Evolutionary conservation across 2,329 filamentous ascomycete species (phyloP).

Genomic region (Amphichorda felina): DNA sequence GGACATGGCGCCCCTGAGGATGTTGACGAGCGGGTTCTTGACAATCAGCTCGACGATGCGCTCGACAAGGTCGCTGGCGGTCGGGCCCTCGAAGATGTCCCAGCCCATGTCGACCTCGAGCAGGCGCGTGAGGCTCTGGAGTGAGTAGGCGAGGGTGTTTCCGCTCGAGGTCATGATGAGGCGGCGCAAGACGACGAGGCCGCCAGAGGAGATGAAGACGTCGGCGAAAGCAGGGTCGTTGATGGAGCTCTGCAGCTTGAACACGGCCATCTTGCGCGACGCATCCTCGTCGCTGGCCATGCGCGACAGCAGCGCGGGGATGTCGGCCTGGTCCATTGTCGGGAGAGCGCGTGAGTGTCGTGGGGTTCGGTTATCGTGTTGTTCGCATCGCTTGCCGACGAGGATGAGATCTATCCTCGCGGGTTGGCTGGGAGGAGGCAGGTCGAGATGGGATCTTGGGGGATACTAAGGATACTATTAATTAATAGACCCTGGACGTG

Average conservation of each 20-base stretch:
- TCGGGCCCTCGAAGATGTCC: conserved; percentile 64
- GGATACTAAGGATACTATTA: no score
- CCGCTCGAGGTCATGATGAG: conserved; percentile 77
- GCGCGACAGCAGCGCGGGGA: conserved; percentile 52
- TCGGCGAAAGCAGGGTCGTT: conserved; percentile 95
- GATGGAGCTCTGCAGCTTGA: conserved; percentile 92
- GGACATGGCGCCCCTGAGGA: conserved; percentile 91
- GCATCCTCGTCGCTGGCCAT: conserved; percentile 70
- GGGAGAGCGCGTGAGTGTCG: not conserved
- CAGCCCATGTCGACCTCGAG: conserved; percentile 97
- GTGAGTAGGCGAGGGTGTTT: conserved; percentile 89
- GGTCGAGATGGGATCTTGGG: no score
- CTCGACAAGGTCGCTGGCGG: conserved; percentile 55
- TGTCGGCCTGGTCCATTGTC: conserved; percentile 53
- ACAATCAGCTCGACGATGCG: conserved; percentile 86
- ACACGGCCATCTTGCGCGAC: conserved; percentile 94
- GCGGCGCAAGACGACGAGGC: conserved; percentile 67
- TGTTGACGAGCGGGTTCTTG: conserved; percentile 91
- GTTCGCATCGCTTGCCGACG: not conserved
- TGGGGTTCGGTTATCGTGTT: not conserved
- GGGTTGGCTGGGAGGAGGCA: no score
- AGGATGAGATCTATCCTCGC: no score
- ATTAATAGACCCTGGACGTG: no score
- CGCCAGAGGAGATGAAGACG: conserved; percentile 85
- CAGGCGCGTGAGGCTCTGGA: conserved; percentile 77